These are phyloP conservation scores for Lathyrus tuberosus DNA, from an alignment of 306 rosid species.

Conservation along the genomic window DNA sequence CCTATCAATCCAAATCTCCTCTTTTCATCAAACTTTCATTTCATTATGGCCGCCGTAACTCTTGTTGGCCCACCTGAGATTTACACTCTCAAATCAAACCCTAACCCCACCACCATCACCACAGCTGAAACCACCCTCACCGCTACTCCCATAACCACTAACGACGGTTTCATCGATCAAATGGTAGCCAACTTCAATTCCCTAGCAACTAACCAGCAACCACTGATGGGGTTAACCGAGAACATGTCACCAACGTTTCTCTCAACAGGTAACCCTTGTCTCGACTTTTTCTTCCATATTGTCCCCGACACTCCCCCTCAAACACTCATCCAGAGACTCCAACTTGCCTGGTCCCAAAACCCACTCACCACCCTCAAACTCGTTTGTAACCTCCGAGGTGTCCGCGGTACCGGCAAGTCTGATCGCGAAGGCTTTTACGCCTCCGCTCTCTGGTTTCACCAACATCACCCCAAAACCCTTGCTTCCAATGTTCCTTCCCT, in stretches of 20 bases:
- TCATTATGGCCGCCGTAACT: background rate
- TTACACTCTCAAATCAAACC: background rate
- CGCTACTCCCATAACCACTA: background rate
- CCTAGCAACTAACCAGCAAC: background rate
- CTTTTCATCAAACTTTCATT: background rate
- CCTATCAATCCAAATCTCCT: background rate
- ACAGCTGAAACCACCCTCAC: background rate
- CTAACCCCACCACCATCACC: background rate
- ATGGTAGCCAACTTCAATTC: conserved; percentile 51
- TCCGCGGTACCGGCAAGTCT: conserved; percentile 71
- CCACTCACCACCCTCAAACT: conserved; percentile 67
- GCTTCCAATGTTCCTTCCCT: conserved; percentile 55
- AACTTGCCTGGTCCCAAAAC: conserved; percentile 51
- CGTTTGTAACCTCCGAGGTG: conserved; percentile 63
- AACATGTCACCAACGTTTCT: conserved; percentile 50
- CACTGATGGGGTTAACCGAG: conserved; percentile 42
- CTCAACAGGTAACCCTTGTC: conserved; percentile 65
- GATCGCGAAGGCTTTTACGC: conserved; percentile 52
- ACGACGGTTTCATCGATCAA: conserved; percentile 46
- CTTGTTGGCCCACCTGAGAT: conserved; percentile 11
- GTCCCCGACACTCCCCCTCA: conserved; percentile 55
- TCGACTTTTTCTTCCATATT: conserved; percentile 67
- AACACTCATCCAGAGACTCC: conserved; percentile 33
- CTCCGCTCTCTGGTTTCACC: conserved; percentile 63
- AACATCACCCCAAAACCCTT: conserved; percentile 66